Base-by-base conservation (phyloP, 1,284 basidiomycete genomes). In the Golubevia sp. region DNA sequence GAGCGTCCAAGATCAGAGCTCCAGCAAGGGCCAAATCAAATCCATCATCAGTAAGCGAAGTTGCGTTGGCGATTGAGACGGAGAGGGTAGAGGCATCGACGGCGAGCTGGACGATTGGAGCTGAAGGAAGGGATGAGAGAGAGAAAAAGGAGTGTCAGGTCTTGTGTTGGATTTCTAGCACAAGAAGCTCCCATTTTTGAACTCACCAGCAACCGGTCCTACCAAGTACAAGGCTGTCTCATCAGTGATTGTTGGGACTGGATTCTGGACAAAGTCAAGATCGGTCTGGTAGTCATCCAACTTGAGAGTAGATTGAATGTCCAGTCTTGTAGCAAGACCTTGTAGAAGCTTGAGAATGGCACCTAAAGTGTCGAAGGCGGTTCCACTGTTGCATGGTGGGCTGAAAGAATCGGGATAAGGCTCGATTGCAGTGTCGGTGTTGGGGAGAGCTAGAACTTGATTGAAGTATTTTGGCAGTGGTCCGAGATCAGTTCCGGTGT, bases 201-300 rank as follows among this genome's bases (percentile, higher is more conserved):
- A n/a, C n/a, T n/a, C n/a, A n/a, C n/a, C n/a, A 68, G 73, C 80
- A 4, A 75, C 79, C 2, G 76, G 75, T 34, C 79, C 76, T 23
- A 83, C 67, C 49, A 83, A 56, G 66, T 83, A 80, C 44, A 83
- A 68, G 1, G 73, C 68, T 3, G 73, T 70, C 20, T 61, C 38
- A 52, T 82, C 80, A 13, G 77, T 79, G 26, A 64, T 56, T 11
- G 73, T 74, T 11, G 80, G 80, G 23, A 83, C 77, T 26, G 70
- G 72, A 56, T 68, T 54, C 68, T 82, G 80, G 25, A 64, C 61
- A 51, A 82, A 76, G 71, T 76, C 69, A 52, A 82, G 69, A 55
- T 74, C 63, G 44, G 79, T 82, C 52, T 73, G 66, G 62, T 81
- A 82, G 21, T 82, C 77, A 60, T 81, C 80, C 27, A 82, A 59